Evolutionary conservation across 2,329 filamentous ascomycete genomes (phyloP).

Genomic region (Pseudogymnoascus verrucosus): DNA sequence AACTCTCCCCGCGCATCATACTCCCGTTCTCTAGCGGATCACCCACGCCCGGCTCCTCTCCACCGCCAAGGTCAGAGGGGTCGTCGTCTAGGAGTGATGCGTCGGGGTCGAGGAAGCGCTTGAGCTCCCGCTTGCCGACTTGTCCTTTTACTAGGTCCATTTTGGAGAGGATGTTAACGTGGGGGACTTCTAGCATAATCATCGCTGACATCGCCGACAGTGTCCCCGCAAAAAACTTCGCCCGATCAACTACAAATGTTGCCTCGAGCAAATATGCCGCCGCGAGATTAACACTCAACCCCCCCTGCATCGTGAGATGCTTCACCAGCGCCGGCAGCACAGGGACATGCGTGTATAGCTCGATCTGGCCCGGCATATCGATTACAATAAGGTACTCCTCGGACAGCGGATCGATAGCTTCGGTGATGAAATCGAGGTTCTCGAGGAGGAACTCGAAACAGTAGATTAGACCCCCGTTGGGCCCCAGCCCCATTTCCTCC

Average conservation of each 20-base stretch:
- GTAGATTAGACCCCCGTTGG: slow-evolving; percentile 89
- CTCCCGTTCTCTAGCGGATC: slow-evolving; percentile 54
- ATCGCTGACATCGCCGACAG: slow-evolving; percentile 97
- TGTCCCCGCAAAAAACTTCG: slow-evolving; percentile 96
- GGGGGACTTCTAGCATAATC: slow-evolving; percentile 96
- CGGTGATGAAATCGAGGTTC: slow-evolving; percentile 85
- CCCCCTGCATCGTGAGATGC: slow-evolving; percentile 69
- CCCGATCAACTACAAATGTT: slow-evolving; percentile 89
- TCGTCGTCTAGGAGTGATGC: slow-evolving; percentile 74
- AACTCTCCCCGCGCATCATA: slow-evolving; percentile 75
- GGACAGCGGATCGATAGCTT: slow-evolving; percentile 73
- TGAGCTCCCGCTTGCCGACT: slow-evolving; percentile 77
- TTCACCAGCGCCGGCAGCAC: slow-evolving; percentile 78
- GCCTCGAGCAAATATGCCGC: slow-evolving; percentile 92
- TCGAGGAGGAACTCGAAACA: slow-evolving; percentile 95
- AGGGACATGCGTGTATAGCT: slow-evolving; percentile 94
- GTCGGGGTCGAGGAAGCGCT: slow-evolving; percentile 84
- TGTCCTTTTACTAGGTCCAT: slow-evolving; percentile 95
- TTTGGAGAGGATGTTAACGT: slow-evolving; percentile 93
- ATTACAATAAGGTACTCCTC: slow-evolving; percentile 97
- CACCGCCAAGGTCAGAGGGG: slow-evolving; percentile 38
- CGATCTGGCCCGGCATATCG: slow-evolving; percentile 98
- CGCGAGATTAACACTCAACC: slow-evolving; percentile 83
- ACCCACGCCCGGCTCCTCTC: slow-evolving; percentile 40
- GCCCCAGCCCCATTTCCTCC: slow-evolving; percentile 85